Evolutionary conservation across 441 rosid genomes (phyloP).

Genomic region (Bocquillonia castaneifolia): DNA sequence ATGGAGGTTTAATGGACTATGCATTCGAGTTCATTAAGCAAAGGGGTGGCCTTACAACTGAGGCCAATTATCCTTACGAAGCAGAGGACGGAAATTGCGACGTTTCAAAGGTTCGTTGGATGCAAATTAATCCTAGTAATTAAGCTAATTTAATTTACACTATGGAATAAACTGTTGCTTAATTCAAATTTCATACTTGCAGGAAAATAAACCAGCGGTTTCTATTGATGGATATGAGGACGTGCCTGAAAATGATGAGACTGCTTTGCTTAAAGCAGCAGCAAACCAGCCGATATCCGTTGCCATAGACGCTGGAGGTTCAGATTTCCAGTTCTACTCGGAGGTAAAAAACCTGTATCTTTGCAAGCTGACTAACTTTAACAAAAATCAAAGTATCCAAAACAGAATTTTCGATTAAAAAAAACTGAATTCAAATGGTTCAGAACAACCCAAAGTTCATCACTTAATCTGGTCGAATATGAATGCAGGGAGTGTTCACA

Average conservation of each 20-base stretch:
- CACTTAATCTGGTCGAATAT: background rate
- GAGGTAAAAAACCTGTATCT: constrained; percentile 45
- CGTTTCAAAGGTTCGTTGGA: constrained; percentile 27
- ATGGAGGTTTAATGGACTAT: constrained; percentile 77
- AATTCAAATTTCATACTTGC: background rate
- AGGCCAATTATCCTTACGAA: constrained; percentile 54
- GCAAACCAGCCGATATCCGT: constrained; percentile 83
- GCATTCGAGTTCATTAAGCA: constrained; percentile 72
- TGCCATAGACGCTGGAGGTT: constrained; percentile 74
- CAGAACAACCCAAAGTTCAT: background rate
- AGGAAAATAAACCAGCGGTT: constrained; percentile 37
- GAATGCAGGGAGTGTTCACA: constrained; percentile 61
- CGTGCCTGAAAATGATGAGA: constrained; percentile 62
- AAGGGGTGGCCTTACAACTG: constrained; percentile 62
- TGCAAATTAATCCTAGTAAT: background rate
- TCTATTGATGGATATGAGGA: constrained; percentile 72
- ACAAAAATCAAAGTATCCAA: background rate
- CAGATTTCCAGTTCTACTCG: constrained; percentile 81
- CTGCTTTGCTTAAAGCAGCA: constrained; percentile 59
- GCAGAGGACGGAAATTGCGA: constrained; percentile 48
- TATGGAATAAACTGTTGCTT: background rate
- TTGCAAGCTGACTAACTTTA: background rate
- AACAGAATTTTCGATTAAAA: no score
- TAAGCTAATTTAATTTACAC: background rate
- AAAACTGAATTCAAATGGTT: background rate